Conservation (phyloP, 192 early-diverging fungal species). For the Linnemannia hyalina region DNA sequence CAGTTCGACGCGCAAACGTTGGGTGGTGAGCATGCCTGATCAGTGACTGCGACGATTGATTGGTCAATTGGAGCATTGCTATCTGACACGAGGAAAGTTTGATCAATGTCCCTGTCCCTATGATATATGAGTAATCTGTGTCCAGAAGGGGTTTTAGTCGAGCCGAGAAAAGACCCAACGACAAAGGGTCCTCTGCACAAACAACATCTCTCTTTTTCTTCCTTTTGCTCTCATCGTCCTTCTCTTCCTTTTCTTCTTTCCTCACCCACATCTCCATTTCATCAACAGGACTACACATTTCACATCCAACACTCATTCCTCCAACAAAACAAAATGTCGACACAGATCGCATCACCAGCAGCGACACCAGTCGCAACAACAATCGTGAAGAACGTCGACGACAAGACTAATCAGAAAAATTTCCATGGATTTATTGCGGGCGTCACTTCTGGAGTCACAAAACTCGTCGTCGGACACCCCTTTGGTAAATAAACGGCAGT, state of each 20-base stretch:
- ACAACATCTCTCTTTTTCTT: background rate
- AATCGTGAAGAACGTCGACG: background rate
- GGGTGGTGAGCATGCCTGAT: background rate
- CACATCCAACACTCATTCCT: background rate
- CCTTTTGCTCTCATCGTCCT: background rate
- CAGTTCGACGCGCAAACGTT: background rate
- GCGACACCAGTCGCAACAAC: background rate
- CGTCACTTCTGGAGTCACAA: constrained; percentile 81
- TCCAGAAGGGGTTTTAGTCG: background rate
- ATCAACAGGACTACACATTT: background rate
- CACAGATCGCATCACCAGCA: background rate
- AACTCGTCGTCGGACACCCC: constrained; percentile 84
- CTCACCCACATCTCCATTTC: background rate
- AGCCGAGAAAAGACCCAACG: background rate
- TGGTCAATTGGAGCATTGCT: background rate
- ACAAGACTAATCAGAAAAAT: constrained; percentile 59
- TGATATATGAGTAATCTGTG: background rate
- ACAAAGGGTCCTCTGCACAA: background rate
- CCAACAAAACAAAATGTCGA: background rate
- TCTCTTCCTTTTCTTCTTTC: background rate
- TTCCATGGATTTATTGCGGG: constrained; percentile 80
- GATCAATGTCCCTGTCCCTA: background rate
- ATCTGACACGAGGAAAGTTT: background rate
- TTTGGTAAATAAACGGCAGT: constrained; percentile 63
- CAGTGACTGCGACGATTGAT: background rate